A percentile compares a stretch with the other conserved stretches of the same genome.
Evolutionary conservation across 2,329 filamentous ascomycete species (phyloP).

Genomic region (Fusarium oxysporum): DNA sequence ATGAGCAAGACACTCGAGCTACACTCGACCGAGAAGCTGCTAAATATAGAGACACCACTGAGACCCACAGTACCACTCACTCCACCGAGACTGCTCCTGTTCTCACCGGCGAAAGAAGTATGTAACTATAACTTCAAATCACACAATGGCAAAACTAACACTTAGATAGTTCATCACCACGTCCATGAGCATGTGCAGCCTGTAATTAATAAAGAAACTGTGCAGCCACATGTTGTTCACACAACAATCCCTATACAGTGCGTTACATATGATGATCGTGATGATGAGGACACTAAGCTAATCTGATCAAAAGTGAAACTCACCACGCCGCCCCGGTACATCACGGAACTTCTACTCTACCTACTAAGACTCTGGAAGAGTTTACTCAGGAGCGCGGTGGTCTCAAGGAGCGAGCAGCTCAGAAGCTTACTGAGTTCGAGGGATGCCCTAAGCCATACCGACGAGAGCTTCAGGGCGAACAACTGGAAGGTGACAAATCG

Average conservation of each 20-base stretch:
- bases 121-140: not conserved
- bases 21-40: constrained; percentile 63
- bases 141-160: not conserved
- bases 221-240: constrained; percentile 76
- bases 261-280: not conserved
- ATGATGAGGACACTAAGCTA: not conserved
- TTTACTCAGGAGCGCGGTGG: constrained; percentile 62
- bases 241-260: constrained; percentile 75
- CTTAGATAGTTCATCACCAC: constrained; percentile 49
- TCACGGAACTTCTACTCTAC: constrained; percentile 73
- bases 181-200: constrained; percentile 78
- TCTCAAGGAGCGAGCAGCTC: constrained; percentile 65
- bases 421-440: constrained; percentile 67
- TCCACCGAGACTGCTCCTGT: constrained; percentile 42
- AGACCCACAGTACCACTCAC: constrained; percentile 47
- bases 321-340: constrained; percentile 76
- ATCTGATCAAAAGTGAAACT: constrained; percentile 59
- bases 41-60: constrained; percentile 46
- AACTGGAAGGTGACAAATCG: constrained; percentile 23
- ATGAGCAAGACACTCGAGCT: constrained; percentile 59
- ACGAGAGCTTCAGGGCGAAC: constrained; percentile 17
- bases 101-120: constrained; percentile 46
- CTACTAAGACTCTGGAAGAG: constrained; percentile 72
- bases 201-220: constrained; percentile 75
- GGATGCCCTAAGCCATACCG: constrained; percentile 64